Evolutionary conservation across 192 early-diverging fungal genomes (phyloP).

Genomic region (Funneliformis geosporum): DNA sequence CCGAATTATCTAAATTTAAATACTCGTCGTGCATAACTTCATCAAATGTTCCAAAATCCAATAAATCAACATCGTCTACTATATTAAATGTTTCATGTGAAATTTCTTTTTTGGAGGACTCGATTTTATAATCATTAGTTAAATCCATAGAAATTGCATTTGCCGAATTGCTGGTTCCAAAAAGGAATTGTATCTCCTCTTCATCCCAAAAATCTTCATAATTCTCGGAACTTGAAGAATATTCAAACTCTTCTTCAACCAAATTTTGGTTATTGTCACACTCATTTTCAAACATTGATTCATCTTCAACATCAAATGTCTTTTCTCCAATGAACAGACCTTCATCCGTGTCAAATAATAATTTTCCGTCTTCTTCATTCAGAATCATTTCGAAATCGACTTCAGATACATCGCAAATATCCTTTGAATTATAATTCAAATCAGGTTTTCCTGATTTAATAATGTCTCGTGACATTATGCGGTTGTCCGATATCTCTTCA

Average conservation of each 20-base stretch:
- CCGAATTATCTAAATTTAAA: background rate
- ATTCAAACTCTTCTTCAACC: background rate
- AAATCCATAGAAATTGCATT: background rate
- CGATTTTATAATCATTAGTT: background rate
- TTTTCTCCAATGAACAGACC: background rate
- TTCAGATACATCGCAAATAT: background rate
- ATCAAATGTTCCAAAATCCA: background rate
- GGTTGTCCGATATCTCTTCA: conserved; percentile 2
- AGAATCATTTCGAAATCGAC: background rate
- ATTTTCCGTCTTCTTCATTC: background rate
- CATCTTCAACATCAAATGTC: background rate
- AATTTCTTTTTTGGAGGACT: background rate
- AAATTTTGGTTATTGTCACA: background rate
- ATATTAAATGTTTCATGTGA: background rate
- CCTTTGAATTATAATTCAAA: background rate
- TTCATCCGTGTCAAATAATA: background rate
- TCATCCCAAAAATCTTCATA: conserved; percentile 14
- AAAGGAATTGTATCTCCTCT: background rate
- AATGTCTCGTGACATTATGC: no score
- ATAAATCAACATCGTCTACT: background rate
- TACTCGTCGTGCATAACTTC: background rate
- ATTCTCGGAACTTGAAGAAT: background rate
- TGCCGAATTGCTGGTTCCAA: background rate
- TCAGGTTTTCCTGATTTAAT: background rate
- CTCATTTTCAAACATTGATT: conserved; percentile 2